phyloP scores from a whole-genome alignment of 2,329 filamentous ascomycete species.

The Penicillium verrucosum region DNA sequence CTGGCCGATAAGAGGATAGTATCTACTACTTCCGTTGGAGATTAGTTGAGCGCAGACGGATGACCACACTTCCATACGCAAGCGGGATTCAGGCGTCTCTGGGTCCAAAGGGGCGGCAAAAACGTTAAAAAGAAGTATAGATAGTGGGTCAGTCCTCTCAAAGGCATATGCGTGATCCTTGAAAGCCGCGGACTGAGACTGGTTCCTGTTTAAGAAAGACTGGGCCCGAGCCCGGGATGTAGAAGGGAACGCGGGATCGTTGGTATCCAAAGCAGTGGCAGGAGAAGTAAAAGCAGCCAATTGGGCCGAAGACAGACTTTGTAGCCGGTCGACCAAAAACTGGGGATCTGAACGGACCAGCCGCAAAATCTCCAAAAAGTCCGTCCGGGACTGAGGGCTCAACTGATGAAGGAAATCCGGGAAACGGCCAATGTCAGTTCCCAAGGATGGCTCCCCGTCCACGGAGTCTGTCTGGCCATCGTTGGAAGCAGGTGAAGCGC shows the following conservation, averaged over 20 bases:
- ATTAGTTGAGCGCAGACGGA: conserved; percentile 81
- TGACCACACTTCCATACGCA: conserved; percentile 83
- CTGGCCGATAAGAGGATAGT: conserved; percentile 76
- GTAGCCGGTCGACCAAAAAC: conserved; percentile 80
- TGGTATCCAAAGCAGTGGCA: conserved; percentile 73
- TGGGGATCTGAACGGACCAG: conserved; percentile 81
- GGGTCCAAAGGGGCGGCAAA: conserved; percentile 83
- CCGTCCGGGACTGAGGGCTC: conserved; percentile 68
- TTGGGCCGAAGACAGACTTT: conserved; percentile 70
- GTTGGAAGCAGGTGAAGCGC: conserved; percentile 32
- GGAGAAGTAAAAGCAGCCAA: conserved; percentile 73
- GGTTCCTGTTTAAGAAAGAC: conserved; percentile 28
- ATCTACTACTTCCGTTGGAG: conserved; percentile 68
- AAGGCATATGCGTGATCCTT: conserved; percentile 84
- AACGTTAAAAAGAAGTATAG: conserved; percentile 79
- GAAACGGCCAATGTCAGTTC: conserved; percentile 35
- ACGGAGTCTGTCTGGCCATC: conserved; percentile 36
- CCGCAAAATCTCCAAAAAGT: conserved; percentile 74
- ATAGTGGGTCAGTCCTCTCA: conserved; percentile 81
- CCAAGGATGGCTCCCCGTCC: conserved; percentile 34
- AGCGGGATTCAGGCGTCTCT: conserved; percentile 74
- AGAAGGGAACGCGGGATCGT: conserved; percentile 77
- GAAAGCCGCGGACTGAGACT: conserved; percentile 53
- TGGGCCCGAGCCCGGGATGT: conserved; percentile 50
- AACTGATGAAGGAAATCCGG: conserved; percentile 59